Percentiles rank a stretch among this genome's conserved stretches.
These are phyloP conservation scores for Dothistroma pini DNA, from an alignment of 2,329 filamentous ascomycete genomes.

Conservation along the genomic window DNA sequence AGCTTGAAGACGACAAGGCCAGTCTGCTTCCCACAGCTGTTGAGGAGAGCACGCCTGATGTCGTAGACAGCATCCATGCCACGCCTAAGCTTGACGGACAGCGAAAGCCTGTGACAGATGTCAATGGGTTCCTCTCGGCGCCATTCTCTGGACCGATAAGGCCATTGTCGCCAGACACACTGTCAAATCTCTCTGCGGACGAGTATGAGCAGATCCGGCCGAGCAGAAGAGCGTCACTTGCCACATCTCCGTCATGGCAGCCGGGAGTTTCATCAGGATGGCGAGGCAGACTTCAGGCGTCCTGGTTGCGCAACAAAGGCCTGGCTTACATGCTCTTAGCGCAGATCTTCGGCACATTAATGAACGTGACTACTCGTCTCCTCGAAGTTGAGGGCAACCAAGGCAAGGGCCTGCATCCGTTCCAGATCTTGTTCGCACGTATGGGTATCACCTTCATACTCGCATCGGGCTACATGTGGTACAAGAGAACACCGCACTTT, in stretches of 20 bases:
- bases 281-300: slow-evolving; percentile 27
- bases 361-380: slow-evolving; percentile 78
- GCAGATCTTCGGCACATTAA: slow-evolving; percentile 76
- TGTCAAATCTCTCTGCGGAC: slow-evolving; percentile 38
- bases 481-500: slow-evolving; percentile 61
- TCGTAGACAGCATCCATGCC: neutral
- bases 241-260: neutral
- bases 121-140: slow-evolving; percentile 27
- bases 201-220: slow-evolving; percentile 32
- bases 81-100: slow-evolving; percentile 9
- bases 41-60: neutral
- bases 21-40: slow-evolving; percentile 3
- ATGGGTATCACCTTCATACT: slow-evolving; percentile 70
- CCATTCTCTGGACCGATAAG: slow-evolving; percentile 32
- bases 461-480: slow-evolving; percentile 67
- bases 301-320: slow-evolving; percentile 67
- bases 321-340: slow-evolving; percentile 68
- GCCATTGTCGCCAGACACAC: slow-evolving; percentile 43
- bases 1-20: slow-evolving; percentile 16
- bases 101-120: slow-evolving; percentile 5
- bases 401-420: slow-evolving; percentile 70
- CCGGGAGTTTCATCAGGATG: slow-evolving; percentile 11
- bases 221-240: slow-evolving; percentile 7
- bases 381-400: slow-evolving; percentile 66
- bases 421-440: slow-evolving; percentile 77